Conservation (phyloP, 208 protist species). For the Acanthamoeba rhysodes region DNA sequence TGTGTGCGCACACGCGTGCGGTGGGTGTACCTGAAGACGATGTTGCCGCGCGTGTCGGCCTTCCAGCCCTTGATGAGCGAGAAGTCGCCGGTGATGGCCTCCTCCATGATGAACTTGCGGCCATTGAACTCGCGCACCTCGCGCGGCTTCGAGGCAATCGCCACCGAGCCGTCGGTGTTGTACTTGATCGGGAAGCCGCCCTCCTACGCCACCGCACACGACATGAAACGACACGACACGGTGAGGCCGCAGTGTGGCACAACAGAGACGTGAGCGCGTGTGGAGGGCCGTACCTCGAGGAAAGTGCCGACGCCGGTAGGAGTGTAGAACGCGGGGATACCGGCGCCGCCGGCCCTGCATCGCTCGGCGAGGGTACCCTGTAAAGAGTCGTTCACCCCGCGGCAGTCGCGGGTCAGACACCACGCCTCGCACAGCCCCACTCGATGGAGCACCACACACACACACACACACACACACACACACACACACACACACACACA, state of each 20-base stretch:
- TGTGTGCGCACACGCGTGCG: not conserved
- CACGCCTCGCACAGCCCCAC: no score
- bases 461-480: no score
- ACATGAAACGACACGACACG: not conserved
- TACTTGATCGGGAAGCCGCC: slow-evolving; percentile 96
- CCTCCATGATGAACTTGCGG: slow-evolving; percentile 94
- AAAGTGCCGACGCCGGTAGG: slow-evolving; percentile 96
- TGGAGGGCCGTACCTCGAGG: slow-evolving; percentile 35
- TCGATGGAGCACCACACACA: no score
- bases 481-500: no score
- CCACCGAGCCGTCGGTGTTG: slow-evolving; percentile 90
- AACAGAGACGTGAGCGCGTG: not conserved
- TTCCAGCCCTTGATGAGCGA: slow-evolving; percentile 96
- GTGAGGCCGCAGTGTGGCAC: no score
- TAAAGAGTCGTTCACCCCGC: no score
- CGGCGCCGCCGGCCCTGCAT: slow-evolving; percentile 96
- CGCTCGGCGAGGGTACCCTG: slow-evolving; percentile 96
- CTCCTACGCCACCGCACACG: slow-evolving; percentile 82
- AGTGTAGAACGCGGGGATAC: slow-evolving; percentile 98
- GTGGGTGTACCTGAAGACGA: slow-evolving; percentile 78
- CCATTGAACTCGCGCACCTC: slow-evolving; percentile 94
- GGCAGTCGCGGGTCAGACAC: no score
- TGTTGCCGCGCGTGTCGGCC: slow-evolving; percentile 92
- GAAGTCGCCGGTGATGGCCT: slow-evolving; percentile 95
- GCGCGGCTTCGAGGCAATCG: slow-evolving; percentile 90